Conservation (phyloP, 2,329 filamentous ascomycete species). For the Lecanoromycetidae sp. region DNA sequence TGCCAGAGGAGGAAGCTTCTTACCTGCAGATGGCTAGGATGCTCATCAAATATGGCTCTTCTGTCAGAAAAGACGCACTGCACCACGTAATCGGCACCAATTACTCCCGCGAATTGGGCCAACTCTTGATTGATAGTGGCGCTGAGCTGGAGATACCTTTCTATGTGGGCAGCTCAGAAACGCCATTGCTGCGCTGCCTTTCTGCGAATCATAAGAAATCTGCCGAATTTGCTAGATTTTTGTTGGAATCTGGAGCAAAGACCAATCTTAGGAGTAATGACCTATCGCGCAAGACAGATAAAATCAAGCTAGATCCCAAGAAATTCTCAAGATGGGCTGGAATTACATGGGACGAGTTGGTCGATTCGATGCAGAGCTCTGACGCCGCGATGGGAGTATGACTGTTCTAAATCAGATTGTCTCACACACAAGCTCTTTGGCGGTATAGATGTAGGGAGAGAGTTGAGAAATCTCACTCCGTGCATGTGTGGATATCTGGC, state of each 20-base stretch:
- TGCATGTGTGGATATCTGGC: no score
- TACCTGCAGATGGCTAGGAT: no score
- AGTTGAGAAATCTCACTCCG: no score
- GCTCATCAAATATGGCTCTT: no score
- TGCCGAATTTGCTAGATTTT: conserved; percentile 1
- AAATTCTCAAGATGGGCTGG: conserved; percentile 5
- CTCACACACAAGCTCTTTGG: neutral
- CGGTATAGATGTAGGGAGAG: no score
- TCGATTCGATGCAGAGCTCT: neutral
- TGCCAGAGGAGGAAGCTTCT: no score
- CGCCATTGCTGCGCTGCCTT: neutral
- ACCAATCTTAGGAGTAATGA: neutral
- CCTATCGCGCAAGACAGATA: neutral
- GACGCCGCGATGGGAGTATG: neutral
- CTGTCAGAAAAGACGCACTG: conserved; percentile 4
- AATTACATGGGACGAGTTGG: neutral
- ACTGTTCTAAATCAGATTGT: neutral
- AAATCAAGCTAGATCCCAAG: conserved; percentile 3
- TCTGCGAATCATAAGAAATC: neutral
- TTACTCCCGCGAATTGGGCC: conserved; percentile 3
- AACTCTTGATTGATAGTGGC: conserved; percentile 1
- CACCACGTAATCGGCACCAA: conserved; percentile 3
- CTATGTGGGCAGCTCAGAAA: neutral
- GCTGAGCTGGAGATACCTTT: neutral
- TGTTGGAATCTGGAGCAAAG: conserved; percentile 1